Evolutionary conservation across 352 stramenopile genomes (phyloP).

Genomic region (Phytophthora pinifolia): DNA sequence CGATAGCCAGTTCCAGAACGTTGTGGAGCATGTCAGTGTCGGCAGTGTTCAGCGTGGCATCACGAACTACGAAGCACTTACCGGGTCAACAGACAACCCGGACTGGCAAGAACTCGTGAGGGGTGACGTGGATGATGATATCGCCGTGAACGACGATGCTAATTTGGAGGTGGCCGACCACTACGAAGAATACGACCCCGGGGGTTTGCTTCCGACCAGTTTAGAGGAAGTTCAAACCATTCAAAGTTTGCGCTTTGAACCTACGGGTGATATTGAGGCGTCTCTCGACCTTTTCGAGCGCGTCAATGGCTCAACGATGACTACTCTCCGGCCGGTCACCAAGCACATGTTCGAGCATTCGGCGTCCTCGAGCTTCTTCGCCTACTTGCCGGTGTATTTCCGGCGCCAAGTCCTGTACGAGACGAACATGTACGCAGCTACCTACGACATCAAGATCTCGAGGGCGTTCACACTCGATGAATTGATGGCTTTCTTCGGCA

Average conservation of each 20-base stretch:
- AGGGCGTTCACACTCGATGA: neutral
- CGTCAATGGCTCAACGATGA: neutral
- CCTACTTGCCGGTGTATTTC: constrained; percentile 3
- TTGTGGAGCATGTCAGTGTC: constrained; percentile 7
- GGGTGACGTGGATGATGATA: no score
- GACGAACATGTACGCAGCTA: constrained; percentile 2
- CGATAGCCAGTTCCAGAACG: constrained; percentile 2
- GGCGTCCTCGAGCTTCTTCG: constrained; percentile 1
- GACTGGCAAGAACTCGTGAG: no score
- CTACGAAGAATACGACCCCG: no score
- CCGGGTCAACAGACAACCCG: no score
- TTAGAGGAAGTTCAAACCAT: no score
- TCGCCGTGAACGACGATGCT: no score
- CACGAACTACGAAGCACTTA: constrained; percentile 10
- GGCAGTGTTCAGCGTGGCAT: constrained; percentile 1
- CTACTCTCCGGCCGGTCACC: neutral
- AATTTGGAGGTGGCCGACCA: no score
- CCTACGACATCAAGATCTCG: neutral
- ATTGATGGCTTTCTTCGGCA: neutral
- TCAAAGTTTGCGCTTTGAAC: no score
- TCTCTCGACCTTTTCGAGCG: no score
- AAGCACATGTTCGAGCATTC: constrained; percentile 1
- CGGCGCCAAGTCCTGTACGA: constrained; percentile 1
- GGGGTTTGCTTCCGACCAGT: no score
- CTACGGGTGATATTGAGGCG: no score